Percentiles rank a stretch among this genome's conserved stretches.
These are phyloP conservation scores for Aspergillus sp. DNA, from an alignment of 2,329 filamentous ascomycete species.

Conservation along the genomic window DNA sequence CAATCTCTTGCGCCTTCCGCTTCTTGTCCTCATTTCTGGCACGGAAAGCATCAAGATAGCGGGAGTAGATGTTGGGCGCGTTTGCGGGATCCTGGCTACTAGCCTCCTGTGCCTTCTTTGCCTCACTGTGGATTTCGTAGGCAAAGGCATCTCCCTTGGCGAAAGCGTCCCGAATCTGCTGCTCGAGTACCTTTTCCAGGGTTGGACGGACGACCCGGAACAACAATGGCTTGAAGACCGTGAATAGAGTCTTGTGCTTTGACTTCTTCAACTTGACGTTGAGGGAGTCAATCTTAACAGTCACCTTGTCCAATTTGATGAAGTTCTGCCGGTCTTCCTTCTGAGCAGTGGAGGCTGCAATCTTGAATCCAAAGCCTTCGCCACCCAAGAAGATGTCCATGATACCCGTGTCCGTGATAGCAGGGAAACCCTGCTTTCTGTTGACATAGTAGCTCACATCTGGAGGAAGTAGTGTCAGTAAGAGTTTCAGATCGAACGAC, in stretches of 20 bases:
- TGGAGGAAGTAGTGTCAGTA: constrained; percentile 19
- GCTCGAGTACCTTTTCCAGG: constrained; percentile 84
- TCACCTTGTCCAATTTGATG: constrained; percentile 90
- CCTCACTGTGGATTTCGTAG: constrained; percentile 80
- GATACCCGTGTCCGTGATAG: constrained; percentile 82
- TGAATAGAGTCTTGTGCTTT: constrained; percentile 89
- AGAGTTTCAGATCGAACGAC: not conserved
- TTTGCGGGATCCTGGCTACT: constrained; percentile 70
- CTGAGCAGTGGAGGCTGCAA: constrained; percentile 81
- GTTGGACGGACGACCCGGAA: constrained; percentile 81
- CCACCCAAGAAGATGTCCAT: constrained; percentile 86
- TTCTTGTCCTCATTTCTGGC: constrained; percentile 73
- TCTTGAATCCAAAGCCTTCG: constrained; percentile 85
- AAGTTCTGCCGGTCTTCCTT: constrained; percentile 76
- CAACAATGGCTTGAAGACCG: constrained; percentile 81
- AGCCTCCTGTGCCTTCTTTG: constrained; percentile 69
- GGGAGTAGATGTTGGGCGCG: constrained; percentile 79
- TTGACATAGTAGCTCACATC: constrained; percentile 95
- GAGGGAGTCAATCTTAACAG: constrained; percentile 77
- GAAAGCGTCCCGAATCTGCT: constrained; percentile 82
- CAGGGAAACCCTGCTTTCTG: constrained; percentile 90
- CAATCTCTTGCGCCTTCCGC: constrained; percentile 67
- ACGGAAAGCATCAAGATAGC: constrained; percentile 76
- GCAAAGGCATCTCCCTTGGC: constrained; percentile 71
- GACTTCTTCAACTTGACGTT: constrained; percentile 91